phyloP scores from a whole-genome alignment of 2,329 filamentous ascomycete species.

The Aspergillus sclerotialis region DNA sequence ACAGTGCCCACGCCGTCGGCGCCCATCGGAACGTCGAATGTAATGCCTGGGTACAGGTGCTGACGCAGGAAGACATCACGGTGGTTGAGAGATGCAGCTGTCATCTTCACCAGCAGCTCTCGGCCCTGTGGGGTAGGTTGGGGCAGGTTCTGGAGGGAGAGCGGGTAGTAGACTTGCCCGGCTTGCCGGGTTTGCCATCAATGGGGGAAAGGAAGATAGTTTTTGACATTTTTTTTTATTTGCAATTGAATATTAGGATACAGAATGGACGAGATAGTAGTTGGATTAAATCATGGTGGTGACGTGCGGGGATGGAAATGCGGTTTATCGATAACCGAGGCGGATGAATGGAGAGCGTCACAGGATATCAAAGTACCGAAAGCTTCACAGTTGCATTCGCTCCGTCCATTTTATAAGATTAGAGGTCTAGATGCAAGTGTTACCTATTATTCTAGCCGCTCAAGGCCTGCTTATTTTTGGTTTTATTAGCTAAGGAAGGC shows the following conservation, averaged over 20 bases:
- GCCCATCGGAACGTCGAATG: conserved; percentile 70
- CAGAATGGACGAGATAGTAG: not conserved
- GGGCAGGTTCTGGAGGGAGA: conserved; percentile 52
- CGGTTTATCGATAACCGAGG: conserved; percentile 5
- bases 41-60: conserved; percentile 79
- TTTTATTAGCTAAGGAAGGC: too few relatives aligned
- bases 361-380: too few relatives aligned
- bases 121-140: conserved; percentile 56
- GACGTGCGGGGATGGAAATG: conserved; percentile 6
- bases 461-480: too few relatives aligned
- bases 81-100: conserved; percentile 83
- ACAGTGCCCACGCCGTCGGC: conserved; percentile 78
- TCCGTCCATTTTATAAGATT: too few relatives aligned
- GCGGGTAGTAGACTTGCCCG: conserved; percentile 66
- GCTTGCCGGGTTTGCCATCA: conserved; percentile 62
- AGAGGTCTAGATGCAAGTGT: too few relatives aligned
- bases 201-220: conserved; percentile 42
- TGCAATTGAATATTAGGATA: not conserved
- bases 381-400: too few relatives aligned
- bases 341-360: not conserved
- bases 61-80: conserved; percentile 92
- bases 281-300: not conserved
- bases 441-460: too few relatives aligned
- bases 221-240: conserved; percentile 32
- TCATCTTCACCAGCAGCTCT: conserved; percentile 69